A percentile compares a stretch with the other conserved stretches of the same genome.
These are phyloP conservation scores for Leccinum uliginosum DNA, from an alignment of 768 basidiomycete genomes.

Conservation along the genomic window DNA sequence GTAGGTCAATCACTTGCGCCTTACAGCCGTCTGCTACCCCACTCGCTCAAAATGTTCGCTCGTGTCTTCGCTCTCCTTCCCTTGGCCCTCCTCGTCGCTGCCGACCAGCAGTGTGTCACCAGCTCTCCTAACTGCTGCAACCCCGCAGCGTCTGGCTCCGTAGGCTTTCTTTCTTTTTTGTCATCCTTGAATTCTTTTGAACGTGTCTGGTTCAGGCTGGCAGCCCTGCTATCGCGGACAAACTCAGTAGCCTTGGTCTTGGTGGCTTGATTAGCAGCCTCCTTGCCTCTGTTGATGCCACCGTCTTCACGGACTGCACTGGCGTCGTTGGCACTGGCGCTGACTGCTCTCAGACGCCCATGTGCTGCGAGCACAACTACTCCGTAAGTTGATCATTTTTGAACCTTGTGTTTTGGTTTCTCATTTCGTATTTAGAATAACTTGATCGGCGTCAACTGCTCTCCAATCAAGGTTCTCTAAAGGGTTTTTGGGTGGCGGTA, in stretches of 20 bases:
- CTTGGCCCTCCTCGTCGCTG: constrained; percentile 14
- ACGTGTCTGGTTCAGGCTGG: too few species aligned
- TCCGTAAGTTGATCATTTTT: too few species aligned
- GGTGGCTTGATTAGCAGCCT: background rate
- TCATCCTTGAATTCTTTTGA: background rate
- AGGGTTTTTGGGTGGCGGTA: background rate
- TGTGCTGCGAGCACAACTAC: too few species aligned
- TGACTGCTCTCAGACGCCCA: too few species aligned
- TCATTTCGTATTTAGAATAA: too few species aligned
- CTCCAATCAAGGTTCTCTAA: background rate
- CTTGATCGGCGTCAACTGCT: too few species aligned
- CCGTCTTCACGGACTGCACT: background rate
- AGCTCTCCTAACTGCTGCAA: constrained; percentile 13
- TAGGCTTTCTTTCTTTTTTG: background rate
- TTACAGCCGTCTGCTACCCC: background rate
- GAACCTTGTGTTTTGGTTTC: too few species aligned
- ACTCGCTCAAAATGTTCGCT: constrained; percentile 12
- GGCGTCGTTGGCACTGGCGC: too few species aligned
- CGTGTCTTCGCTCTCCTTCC: constrained; percentile 15
- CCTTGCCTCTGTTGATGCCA: background rate
- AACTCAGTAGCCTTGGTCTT: background rate
- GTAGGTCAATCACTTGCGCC: background rate
- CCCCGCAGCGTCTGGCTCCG: background rate
- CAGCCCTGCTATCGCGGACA: too few species aligned
- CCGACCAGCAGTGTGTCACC: constrained; percentile 9